Percentiles rank a stretch among this genome's conserved stretches.
Conservation (phyloP, 768 basidiomycete species). For the Ramaria sp. region DNA sequence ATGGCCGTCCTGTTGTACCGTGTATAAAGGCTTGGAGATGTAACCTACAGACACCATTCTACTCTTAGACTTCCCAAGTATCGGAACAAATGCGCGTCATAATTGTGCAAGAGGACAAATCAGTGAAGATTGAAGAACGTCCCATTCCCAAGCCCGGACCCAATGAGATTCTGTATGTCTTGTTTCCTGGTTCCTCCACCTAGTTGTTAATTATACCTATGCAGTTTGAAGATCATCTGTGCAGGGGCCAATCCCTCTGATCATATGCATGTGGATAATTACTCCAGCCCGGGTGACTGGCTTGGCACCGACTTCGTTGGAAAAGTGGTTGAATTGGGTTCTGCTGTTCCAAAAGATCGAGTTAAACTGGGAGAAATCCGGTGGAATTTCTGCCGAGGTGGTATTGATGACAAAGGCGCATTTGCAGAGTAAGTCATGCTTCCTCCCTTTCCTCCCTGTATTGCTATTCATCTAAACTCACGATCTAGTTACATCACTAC, state of each 20-base stretch:
- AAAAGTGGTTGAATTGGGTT: not conserved
- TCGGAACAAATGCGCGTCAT: not conserved
- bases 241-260: not conserved
- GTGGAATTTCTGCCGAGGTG: not conserved
- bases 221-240: not conserved
- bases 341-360: not conserved
- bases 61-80: not conserved
- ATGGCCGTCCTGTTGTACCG: too few relatives aligned
- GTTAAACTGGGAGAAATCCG: constrained; percentile 4
- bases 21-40: too few relatives aligned
- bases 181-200: not conserved
- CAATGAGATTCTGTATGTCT: constrained; percentile 4
- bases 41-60: not conserved
- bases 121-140: not conserved
- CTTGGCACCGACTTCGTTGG: constrained; percentile 2
- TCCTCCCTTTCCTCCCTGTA: too few relatives aligned
- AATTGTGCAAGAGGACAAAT: constrained; percentile 4
- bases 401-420: not conserved
- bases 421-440: not conserved
- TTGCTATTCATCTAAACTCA: not conserved
- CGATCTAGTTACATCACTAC: not conserved
- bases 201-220: not conserved
- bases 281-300: not conserved
- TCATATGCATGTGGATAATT: not conserved
- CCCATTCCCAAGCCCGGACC: not conserved